phyloP scores from a whole-genome alignment of 2,329 filamentous ascomycete species.

The Zymoseptoria pseudotritici region DNA sequence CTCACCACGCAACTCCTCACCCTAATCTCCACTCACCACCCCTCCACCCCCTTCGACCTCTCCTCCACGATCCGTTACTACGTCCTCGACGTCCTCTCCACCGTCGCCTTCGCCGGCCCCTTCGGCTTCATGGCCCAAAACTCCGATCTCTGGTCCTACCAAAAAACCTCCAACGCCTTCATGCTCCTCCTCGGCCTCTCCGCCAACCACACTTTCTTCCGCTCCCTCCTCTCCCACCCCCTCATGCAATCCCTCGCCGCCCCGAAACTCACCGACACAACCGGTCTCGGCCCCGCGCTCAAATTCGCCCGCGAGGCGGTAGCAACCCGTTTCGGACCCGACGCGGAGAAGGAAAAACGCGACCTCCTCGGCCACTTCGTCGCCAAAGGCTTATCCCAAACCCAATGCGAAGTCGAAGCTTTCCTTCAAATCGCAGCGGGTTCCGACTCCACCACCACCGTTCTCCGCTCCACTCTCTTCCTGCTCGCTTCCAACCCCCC shows the following conservation, averaged over 20 bases:
- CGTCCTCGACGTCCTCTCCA: slow-evolving; percentile 50
- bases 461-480: slow-evolving; percentile 26
- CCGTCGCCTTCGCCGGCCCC: slow-evolving; percentile 45
- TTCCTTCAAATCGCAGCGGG: slow-evolving; percentile 30
- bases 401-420: slow-evolving; percentile 2
- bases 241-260: slow-evolving; percentile 19
- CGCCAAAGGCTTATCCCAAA: slow-evolving; percentile 1
- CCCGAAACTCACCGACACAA: slow-evolving; percentile 23
- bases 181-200: slow-evolving; percentile 20
- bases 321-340: slow-evolving; percentile 19
- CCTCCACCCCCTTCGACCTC: slow-evolving; percentile 35
- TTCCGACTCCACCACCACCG: slow-evolving; percentile 45
- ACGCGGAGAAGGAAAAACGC: slow-evolving; percentile 34
- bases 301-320: slow-evolving; percentile 22
- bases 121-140: slow-evolving; percentile 48
- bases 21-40: neutral
- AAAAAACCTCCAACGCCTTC: slow-evolving; percentile 16
- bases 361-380: slow-evolving; percentile 9
- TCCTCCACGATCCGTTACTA: slow-evolving; percentile 46
- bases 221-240: slow-evolving; percentile 16
- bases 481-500: slow-evolving; percentile 10
- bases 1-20: too few species aligned
- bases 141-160: slow-evolving; percentile 34
- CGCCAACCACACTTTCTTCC: slow-evolving; percentile 18
- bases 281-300: slow-evolving; percentile 21